Evolutionary conservation across 768 basidiomycete genomes (phyloP), one percentile per base, ranked within the genome.

Genomic region (Crucibulum laeve): DNA sequence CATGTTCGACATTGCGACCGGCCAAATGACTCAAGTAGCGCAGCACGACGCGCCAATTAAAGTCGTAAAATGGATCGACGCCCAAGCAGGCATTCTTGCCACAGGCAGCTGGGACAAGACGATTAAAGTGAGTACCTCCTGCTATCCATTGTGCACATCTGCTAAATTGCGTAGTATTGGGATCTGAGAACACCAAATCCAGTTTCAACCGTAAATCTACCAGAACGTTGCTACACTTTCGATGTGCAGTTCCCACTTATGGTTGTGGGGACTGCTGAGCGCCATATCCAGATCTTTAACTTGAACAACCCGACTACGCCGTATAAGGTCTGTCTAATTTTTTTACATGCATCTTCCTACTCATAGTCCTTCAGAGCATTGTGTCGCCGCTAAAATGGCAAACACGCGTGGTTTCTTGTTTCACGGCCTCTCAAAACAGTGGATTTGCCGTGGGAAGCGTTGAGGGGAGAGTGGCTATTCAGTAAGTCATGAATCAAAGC

Each of bases 71-170:
- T 93, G 86, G 81, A 71, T 91, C 41, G 87, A 93, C 48, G 77
- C 84, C 17, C 78, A 77, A 48, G 77, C 77, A 25, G 80, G 88
- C 11, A 81, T 94, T 49, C 70, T 94, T 15, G 90, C 84, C 10
- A 97, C 95, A 1, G 96, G 93, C 7, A 92, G 91, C 42, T 99
- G 96, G 96, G 95, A 99, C 63, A 95, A 95, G 67, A 95, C 91
- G 1, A 65, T 98, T 59, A 95, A 93, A 75, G 94, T 93, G 51
- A 43, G 67, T 56, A 2, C 47, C 50, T 19, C 48, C 26, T 26
- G 22, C 42, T 30, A 38, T 42, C 1, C 40, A n/a, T 19, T 25
- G 30, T 37, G 21, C 23, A 32, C 40, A 18, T 42, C 28, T 35
- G 19, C 23, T 17, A 46, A 3, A 10, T 15, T 44, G 0, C 42